These are phyloP conservation scores for Eucalyptus regnans DNA, from an alignment of 345 rosid genomes.

Conservation along the genomic window DNA sequence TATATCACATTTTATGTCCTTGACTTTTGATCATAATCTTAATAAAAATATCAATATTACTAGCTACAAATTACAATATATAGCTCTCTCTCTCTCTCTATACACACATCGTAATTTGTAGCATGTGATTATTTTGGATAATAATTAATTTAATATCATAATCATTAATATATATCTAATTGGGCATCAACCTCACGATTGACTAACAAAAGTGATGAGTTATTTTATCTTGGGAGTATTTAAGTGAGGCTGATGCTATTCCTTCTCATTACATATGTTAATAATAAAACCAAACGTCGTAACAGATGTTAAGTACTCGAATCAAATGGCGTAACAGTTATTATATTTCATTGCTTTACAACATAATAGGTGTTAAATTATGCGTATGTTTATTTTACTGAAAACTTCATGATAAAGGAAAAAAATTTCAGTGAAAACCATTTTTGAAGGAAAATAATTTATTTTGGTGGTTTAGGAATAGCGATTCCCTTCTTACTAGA, in stretches of 20 bases:
- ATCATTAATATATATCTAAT: background rate
- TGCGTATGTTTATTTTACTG: too few species aligned
- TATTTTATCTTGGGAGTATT: background rate
- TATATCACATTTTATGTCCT: background rate
- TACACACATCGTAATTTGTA: background rate
- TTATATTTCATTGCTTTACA: background rate
- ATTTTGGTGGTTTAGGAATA: too few species aligned
- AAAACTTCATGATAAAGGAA: background rate
- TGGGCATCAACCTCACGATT: background rate
- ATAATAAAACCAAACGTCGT: background rate
- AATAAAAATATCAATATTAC: too few species aligned
- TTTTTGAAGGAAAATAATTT: too few species aligned
- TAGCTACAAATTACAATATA: too few species aligned
- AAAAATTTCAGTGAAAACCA: background rate
- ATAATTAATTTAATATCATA: too few species aligned
- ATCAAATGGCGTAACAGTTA: background rate
- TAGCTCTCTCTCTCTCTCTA: too few species aligned
- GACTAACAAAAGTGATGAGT: background rate
- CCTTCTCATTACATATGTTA: background rate
- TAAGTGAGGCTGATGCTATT: background rate
- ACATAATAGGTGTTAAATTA: background rate
- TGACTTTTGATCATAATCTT: background rate
- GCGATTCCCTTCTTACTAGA: too few species aligned
- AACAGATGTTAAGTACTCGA: background rate
- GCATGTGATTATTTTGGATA: background rate